phyloP scores from a whole-genome alignment of 2,329 filamentous ascomycete genomes.

The Amauroascus niger region DNA sequence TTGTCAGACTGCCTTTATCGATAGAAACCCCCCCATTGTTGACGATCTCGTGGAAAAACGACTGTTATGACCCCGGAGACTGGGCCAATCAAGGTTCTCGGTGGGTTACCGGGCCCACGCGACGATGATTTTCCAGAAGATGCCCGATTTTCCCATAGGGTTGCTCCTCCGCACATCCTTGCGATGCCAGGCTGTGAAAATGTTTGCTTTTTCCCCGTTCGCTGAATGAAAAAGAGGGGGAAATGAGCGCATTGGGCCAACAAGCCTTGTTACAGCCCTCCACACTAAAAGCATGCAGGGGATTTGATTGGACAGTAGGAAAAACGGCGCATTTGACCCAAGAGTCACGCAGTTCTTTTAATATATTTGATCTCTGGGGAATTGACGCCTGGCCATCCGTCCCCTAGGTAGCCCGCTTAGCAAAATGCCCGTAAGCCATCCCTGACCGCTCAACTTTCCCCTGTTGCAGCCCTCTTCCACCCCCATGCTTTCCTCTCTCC shows the following conservation, averaged over 20 bases:
- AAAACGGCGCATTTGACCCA: neutral
- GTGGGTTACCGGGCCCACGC: neutral
- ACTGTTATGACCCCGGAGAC: too few relatives aligned
- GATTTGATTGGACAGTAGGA: neutral
- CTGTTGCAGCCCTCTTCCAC: too few relatives aligned
- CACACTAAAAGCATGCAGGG: neutral
- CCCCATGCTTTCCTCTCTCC: too few relatives aligned
- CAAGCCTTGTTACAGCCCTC: slow-evolving; percentile 9
- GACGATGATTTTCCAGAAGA: slow-evolving; percentile 7
- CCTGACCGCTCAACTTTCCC: too few relatives aligned
- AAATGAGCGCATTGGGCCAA: slow-evolving; percentile 1
- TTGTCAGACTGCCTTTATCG: too few relatives aligned
- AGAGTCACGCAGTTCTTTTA: neutral
- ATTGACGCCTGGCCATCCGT: neutral
- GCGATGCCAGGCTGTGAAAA: neutral
- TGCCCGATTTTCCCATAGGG: neutral
- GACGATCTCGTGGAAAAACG: too few relatives aligned
- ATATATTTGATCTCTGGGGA: neutral
- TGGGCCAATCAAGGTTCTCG: neutral
- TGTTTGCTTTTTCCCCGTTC: slow-evolving; percentile 6
- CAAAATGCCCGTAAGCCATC: too few relatives aligned
- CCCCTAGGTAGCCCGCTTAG: too few relatives aligned
- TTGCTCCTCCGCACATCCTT: too few relatives aligned
- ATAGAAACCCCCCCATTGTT: neutral
- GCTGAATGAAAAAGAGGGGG: neutral